A percentile compares a stretch with the other conserved stretches of the same genome.
Conservation (phyloP, 1,139 yeast genomes). For the Nakaseomyces nivariensis region DNA sequence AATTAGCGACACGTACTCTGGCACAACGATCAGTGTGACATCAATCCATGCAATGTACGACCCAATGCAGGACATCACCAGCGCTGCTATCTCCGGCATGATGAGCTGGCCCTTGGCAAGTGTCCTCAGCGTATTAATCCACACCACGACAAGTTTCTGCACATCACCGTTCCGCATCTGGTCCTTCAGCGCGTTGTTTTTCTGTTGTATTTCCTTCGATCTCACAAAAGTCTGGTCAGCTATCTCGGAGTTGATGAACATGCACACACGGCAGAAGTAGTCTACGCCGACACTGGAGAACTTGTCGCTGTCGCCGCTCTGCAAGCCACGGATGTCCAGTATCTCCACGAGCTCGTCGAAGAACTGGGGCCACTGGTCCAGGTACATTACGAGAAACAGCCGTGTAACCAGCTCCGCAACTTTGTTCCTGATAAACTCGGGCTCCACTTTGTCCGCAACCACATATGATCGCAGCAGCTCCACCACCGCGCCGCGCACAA, state of each 20-base stretch:
- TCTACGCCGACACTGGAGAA: constrained; percentile 46
- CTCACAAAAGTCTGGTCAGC: constrained; percentile 83
- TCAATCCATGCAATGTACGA: constrained; percentile 94
- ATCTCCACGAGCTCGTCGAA: constrained; percentile 52
- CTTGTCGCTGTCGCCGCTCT: neutral
- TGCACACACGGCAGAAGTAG: constrained; percentile 62
- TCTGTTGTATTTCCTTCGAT: constrained; percentile 48
- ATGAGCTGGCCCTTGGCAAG: constrained; percentile 11
- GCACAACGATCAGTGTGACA: constrained; percentile 63
- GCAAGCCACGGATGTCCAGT: constrained; percentile 13
- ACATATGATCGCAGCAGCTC: constrained; percentile 33
- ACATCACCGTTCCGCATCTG: constrained; percentile 70
- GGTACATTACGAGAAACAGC: constrained; percentile 59
- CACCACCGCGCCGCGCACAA: constrained; percentile 36
- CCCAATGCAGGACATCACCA: constrained; percentile 44
- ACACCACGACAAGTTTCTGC: constrained; percentile 51
- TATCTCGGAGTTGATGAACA: constrained; percentile 78
- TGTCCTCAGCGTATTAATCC: constrained; percentile 51
- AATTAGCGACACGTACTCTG: constrained; percentile 52
- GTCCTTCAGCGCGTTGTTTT: constrained; percentile 71
- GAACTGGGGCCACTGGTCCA: constrained; percentile 50
- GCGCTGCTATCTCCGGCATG: constrained; percentile 16
- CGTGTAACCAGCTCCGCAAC: constrained; percentile 64
- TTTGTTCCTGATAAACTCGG: constrained; percentile 64
- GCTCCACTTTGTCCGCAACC: constrained; percentile 33